Base-by-base conservation (phyloP, 176 grass and related monocot genomes). In the Cenchrus fungigraminus region DNA sequence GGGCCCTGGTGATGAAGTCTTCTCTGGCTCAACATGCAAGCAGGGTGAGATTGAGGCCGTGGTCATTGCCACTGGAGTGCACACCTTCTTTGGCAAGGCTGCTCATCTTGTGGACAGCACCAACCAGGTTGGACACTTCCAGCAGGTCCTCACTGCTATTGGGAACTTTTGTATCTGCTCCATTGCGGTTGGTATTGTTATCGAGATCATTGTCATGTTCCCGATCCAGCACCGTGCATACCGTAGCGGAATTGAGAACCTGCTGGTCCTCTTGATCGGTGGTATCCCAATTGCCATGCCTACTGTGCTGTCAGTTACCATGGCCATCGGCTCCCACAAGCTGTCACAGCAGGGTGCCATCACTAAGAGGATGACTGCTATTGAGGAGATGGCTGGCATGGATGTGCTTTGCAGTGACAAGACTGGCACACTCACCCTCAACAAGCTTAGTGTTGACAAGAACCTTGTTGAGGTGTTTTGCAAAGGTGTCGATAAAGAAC, bases 31-130 rank as follows among this genome's bases (percentile, higher is more conserved):
- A 0, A 99, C 97, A 2, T 94, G 93, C 72, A 99, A 99, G 55
- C 97, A 99, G 79, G 97, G 97, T 45, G 97, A 99, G 82, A 94
- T 99, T 43, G 97, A 99, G 85, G 97, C 97, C n/a, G 97, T 99
- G 25, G 97, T 99, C 72, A 99, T 99, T 86, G 97, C 94, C 76
- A 99, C 97, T 0, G 97, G 97, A 69, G 97, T 99, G 54, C 97
- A 99, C 92, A 97, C 97, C 9, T 99, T 99, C 88, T 99, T 99
- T 28, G 97, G 97, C 46, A 99, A 99, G 90, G 97, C 97, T 12
- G 97, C 97, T 29, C 97, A 99, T 90, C 90, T 99, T 13, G 97
- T 99, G 15, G 97, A 99, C 88, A 96, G 93, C 89, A 99, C 97
- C 47, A 99, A 99, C 88, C 93, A 96, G 82, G 88, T 99, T 0